phyloP scores from a whole-genome alignment of 1,284 basidiomycete genomes.

The Pterulicium gracile region DNA sequence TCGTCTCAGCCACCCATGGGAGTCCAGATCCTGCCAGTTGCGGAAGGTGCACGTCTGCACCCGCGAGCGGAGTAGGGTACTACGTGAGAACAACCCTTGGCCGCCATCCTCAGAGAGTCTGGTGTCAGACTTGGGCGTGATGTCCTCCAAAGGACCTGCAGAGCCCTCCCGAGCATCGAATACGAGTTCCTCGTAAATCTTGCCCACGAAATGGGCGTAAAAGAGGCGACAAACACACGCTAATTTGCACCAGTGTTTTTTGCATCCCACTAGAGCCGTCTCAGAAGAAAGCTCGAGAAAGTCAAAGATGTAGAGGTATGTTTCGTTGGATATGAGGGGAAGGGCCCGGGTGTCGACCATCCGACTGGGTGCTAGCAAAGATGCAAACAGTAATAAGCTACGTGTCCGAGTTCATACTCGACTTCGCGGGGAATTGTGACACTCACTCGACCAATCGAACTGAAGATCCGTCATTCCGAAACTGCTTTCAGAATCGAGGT shows the following conservation, averaged over 20 bases:
- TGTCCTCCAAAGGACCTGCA: neutral
- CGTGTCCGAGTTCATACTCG: no score
- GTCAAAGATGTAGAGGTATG: conserved; percentile 27
- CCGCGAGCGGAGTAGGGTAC: neutral
- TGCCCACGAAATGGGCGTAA: conserved; percentile 12
- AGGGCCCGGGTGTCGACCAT: neutral
- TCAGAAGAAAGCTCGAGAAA: conserved; percentile 13
- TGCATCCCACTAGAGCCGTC: conserved; percentile 9
- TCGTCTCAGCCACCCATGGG: no score
- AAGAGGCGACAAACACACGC: conserved; percentile 34
- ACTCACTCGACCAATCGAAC: neutral
- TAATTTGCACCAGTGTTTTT: conserved; percentile 18
- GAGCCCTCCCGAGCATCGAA: neutral
- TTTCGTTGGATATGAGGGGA: conserved; percentile 18
- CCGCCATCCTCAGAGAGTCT: no score
- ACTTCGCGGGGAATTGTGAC: no score
- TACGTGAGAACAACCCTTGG: no score
- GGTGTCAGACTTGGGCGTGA: neutral
- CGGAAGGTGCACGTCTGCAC: neutral
- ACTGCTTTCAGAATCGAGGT: no score
- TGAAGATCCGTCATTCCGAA: no score
- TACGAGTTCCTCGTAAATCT: neutral
- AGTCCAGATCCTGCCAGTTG: neutral
- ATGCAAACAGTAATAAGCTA: no score
- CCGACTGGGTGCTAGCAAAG: neutral